Evolutionary conservation across 2,329 filamentous ascomycete species (phyloP).

Genomic region (Hypoxylon rubiginosum): DNA sequence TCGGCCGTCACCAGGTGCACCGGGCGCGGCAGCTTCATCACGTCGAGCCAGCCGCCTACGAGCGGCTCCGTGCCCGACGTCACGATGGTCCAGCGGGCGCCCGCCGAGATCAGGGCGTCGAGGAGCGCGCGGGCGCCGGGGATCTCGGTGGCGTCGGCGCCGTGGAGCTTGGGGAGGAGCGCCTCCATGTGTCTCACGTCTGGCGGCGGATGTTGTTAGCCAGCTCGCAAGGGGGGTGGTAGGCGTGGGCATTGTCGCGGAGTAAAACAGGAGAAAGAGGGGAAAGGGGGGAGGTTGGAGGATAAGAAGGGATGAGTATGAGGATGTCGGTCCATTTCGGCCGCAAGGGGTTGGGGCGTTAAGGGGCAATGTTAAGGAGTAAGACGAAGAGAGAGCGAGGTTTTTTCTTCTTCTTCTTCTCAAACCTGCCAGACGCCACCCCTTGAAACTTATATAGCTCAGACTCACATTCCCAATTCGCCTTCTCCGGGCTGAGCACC

Average conservation of each 20-base stretch:
- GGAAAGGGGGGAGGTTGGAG: constrained; percentile 8
- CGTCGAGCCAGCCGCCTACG: constrained; percentile 78
- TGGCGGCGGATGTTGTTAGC: constrained; percentile 55
- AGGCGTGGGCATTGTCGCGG: constrained; percentile 8
- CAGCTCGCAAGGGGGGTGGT: constrained; percentile 2
- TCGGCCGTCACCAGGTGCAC: constrained; percentile 79
- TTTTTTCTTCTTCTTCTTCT: too few relatives aligned
- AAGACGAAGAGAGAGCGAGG: constrained; percentile 9
- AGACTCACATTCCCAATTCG: constrained; percentile 90
- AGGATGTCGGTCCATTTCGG: neutral
- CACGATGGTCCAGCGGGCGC: constrained; percentile 87
- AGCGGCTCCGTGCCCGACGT: constrained; percentile 78
- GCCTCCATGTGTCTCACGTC: constrained; percentile 86
- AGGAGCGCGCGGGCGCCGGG: constrained; percentile 83
- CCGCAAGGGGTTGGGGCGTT: constrained; percentile 29
- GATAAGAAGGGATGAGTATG: neutral
- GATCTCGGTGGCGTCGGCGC: constrained; percentile 84
- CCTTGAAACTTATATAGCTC: constrained; percentile 20
- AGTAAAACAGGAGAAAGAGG: constrained; percentile 23
- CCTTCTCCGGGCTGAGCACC: constrained; percentile 84
- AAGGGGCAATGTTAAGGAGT: constrained; percentile 12
- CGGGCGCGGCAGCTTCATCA: constrained; percentile 74
- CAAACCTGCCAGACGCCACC: constrained; percentile 1
- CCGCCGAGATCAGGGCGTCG: constrained; percentile 70
- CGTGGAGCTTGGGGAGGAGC: constrained; percentile 81